Evolutionary conservation across 1,284 basidiomycete genomes (phyloP).

Genomic region (Phylloporus gajari): DNA sequence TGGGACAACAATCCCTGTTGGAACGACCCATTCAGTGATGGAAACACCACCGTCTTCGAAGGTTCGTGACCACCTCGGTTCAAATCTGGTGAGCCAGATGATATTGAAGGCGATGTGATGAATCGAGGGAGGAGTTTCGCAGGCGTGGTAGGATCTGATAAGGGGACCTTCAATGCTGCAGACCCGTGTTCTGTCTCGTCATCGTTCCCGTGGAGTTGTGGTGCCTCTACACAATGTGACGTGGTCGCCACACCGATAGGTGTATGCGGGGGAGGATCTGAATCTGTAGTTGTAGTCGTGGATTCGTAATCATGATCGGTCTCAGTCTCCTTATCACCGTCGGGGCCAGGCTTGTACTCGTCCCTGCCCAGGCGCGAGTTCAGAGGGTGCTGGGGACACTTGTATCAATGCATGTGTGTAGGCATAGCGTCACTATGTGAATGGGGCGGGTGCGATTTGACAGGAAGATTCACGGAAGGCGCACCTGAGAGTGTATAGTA

Average conservation of each 20-base stretch:
- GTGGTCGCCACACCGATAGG: constrained; percentile 29
- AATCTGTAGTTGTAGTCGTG: constrained; percentile 43
- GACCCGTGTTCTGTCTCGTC: no score
- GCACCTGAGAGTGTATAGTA: constrained; percentile 26
- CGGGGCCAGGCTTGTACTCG: constrained; percentile 15
- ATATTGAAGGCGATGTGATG: constrained; percentile 15
- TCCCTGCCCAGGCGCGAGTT: constrained; percentile 14
- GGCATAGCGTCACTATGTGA: constrained; percentile 14
- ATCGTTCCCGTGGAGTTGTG: constrained; percentile 28
- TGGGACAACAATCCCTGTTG: constrained; percentile 23
- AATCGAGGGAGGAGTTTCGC: constrained; percentile 26
- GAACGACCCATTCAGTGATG: constrained; percentile 39
- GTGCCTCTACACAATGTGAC: constrained; percentile 15
- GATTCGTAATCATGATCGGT: constrained; percentile 41
- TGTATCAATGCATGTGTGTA: constrained; percentile 7
- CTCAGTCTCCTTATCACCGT: constrained; percentile 36
- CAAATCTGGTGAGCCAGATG: constrained; percentile 6
- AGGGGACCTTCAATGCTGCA: constrained; percentile 6
- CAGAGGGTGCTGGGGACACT: constrained; percentile 5
- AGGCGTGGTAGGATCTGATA: constrained; percentile 28
- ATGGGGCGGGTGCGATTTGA: constrained; percentile 14
- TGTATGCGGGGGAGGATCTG: constrained; percentile 41
- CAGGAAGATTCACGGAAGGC: constrained; percentile 19
- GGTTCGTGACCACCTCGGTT: constrained; percentile 18
- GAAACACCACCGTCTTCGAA: constrained; percentile 32